Percentiles rank a stretch among this genome's conserved stretches.
phyloP scores from a whole-genome alignment of 768 basidiomycete species.

The Coprinopsis strossmayeri region DNA sequence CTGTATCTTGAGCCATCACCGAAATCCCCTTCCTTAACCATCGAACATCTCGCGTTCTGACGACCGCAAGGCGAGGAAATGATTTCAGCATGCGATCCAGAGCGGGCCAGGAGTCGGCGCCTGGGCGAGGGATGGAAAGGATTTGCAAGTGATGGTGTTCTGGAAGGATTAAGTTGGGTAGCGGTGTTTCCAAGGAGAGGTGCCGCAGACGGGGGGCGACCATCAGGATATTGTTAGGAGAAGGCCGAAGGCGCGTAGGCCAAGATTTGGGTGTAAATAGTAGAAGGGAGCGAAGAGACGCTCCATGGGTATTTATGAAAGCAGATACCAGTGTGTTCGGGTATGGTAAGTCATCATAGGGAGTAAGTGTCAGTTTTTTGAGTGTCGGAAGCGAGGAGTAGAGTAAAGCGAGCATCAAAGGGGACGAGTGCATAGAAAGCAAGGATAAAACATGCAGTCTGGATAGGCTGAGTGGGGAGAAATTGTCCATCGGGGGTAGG shows the following conservation, averaged over 20 bases:
- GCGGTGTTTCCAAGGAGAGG: slow-evolving; percentile 65
- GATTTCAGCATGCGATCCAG: slow-evolving; percentile 50
- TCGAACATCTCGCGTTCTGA: slow-evolving; percentile 61
- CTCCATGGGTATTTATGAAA: slow-evolving; percentile 58
- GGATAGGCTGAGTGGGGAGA: slow-evolving; percentile 45
- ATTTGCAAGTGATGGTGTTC: slow-evolving; percentile 45
- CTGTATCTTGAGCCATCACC: slow-evolving; percentile 58
- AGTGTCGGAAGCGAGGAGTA: slow-evolving; percentile 56
- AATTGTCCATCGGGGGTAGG: slow-evolving; percentile 24
- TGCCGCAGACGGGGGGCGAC: slow-evolving; percentile 54
- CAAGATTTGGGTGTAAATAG: slow-evolving; percentile 66
- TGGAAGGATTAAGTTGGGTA: slow-evolving; percentile 42
- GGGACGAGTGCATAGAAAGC: slow-evolving; percentile 61
- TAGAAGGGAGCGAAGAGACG: slow-evolving; percentile 49
- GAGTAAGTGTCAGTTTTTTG: slow-evolving; percentile 60
- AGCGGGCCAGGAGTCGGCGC: slow-evolving; percentile 45
- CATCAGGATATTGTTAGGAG: slow-evolving; percentile 40
- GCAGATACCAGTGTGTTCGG: slow-evolving; percentile 49
- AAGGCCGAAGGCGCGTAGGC: slow-evolving; percentile 54
- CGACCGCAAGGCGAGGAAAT: slow-evolving; percentile 47
- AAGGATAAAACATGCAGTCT: slow-evolving; percentile 54
- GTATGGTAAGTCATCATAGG: slow-evolving; percentile 62
- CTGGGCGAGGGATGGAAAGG: slow-evolving; percentile 73
- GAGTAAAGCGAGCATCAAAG: slow-evolving; percentile 54
- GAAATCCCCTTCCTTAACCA: slow-evolving; percentile 70